A percentile compares a stretch with the other conserved stretches of the same genome.
Conservation (phyloP, 306 rosid genomes). For the Heteromeles arbutifolia region DNA sequence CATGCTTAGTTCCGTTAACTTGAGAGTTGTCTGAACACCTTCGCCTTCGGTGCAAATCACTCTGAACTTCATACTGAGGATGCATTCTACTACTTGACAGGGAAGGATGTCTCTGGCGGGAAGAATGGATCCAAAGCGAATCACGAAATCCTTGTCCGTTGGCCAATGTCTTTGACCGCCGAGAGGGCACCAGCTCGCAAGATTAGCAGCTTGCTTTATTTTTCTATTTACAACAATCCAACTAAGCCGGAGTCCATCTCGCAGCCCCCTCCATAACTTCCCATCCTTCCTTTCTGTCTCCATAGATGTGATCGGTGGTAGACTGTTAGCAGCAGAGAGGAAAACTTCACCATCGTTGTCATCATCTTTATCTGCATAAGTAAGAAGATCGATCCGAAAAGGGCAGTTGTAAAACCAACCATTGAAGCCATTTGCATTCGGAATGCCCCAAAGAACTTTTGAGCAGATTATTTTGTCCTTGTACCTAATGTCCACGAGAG, state of each 20-base stretch:
- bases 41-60: constrained; percentile 54
- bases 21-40: constrained; percentile 47
- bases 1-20: constrained; percentile 78
- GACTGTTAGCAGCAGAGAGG: constrained; percentile 69
- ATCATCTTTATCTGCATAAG: constrained; percentile 50
- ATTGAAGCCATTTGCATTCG: constrained; percentile 56
- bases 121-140: constrained; percentile 78
- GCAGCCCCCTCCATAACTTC: constrained; percentile 75
- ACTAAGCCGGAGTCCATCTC: constrained; percentile 69
- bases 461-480: constrained; percentile 73
- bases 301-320: constrained; percentile 62
- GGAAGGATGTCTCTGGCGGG: constrained; percentile 78
- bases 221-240: constrained; percentile 77
- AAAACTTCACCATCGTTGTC: constrained; percentile 50
- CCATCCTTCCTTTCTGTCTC: constrained; percentile 83
- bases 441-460: constrained; percentile 81
- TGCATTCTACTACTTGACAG: constrained; percentile 71
- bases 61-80: constrained; percentile 76
- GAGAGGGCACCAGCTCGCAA: constrained; percentile 86
- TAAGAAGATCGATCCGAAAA: constrained; percentile 72
- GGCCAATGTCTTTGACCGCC: constrained; percentile 97
- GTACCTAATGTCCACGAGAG: constrained; percentile 67
- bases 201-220: constrained; percentile 78
- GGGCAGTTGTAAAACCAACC: constrained; percentile 91
- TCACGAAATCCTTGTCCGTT: constrained; percentile 68